These are phyloP conservation scores for Piper betle DNA, from an alignment of 164 flowering plant genomes.

Conservation along the genomic window DNA sequence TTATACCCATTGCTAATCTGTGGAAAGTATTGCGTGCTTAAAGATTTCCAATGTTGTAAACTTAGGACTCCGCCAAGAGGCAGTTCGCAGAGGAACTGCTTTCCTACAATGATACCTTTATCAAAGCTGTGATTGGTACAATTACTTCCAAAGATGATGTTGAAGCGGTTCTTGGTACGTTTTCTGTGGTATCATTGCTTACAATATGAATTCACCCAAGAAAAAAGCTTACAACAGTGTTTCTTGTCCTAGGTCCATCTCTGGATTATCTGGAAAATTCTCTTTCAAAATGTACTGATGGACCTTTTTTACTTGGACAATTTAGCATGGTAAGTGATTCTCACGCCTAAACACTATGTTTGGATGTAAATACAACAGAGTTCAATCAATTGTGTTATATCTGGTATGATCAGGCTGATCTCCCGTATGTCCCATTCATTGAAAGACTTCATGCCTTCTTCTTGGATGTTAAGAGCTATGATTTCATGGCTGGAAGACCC, in stretches of 20 bases:
- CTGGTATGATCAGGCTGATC: slow-evolving; percentile 51
- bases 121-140: slow-evolving; percentile 19
- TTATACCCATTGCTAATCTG: too few species aligned
- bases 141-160: slow-evolving; percentile 27
- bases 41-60: not conserved
- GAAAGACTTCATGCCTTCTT: slow-evolving; percentile 54
- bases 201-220: not conserved
- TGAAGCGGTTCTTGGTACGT: slow-evolving; percentile 34
- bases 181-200: not conserved
- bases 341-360: not conserved
- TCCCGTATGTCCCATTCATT: slow-evolving; percentile 70
- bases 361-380: not conserved
- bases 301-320: slow-evolving; percentile 88
- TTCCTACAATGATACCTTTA: slow-evolving; percentile 38
- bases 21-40: not conserved
- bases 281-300: slow-evolving; percentile 68
- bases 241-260: slow-evolving; percentile 30
- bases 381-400: not conserved
- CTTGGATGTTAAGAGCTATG: slow-evolving; percentile 46
- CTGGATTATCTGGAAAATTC: slow-evolving; percentile 71
- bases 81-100: slow-evolving; percentile 69
- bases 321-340: slow-evolving; percentile 50
- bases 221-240: not conserved
- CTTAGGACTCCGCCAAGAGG: slow-evolving; percentile 58
- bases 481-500: slow-evolving; percentile 53